A percentile compares a stretch with the other conserved stretches of the same genome.
These are phyloP conservation scores for Cokeromyces recurvatus DNA, from an alignment of 371 early-diverging fungal genomes.

Conservation along the genomic window DNA sequence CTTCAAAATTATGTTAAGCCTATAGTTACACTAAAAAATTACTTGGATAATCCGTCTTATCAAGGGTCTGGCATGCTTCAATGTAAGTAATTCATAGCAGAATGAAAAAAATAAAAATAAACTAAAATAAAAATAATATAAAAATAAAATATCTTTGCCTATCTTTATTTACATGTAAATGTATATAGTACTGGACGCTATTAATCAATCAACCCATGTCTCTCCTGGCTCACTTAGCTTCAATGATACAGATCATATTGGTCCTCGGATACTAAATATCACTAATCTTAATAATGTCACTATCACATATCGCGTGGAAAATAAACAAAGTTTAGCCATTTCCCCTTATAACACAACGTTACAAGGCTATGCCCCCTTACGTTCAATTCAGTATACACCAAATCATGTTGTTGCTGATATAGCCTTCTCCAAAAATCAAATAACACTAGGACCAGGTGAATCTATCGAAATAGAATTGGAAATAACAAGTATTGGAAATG, in stretches of 20 bases:
- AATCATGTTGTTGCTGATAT: constrained; percentile 25
- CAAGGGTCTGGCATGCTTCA: constrained; percentile 82
- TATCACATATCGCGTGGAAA: constrained; percentile 38
- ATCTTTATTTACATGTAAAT: background rate
- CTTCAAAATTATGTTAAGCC: constrained; percentile 50
- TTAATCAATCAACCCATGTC: constrained; percentile 47
- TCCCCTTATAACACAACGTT: constrained; percentile 30
- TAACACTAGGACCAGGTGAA: constrained; percentile 42
- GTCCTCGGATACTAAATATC: constrained; percentile 22
- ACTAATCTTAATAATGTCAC: constrained; percentile 49
- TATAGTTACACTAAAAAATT: constrained; percentile 11
- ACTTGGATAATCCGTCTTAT: constrained; percentile 33
- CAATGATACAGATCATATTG: constrained; percentile 57
- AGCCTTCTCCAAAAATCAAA: constrained; percentile 17
- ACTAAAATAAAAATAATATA: background rate
- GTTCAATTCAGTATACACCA: constrained; percentile 12
- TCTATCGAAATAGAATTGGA: constrained; percentile 13
- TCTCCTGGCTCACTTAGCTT: constrained; percentile 64
- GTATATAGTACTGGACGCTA: constrained; percentile 50
- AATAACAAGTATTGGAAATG: constrained; percentile 5
- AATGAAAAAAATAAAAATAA: no score
- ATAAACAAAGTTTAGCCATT: constrained; percentile 30
- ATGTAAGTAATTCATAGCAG: constrained; percentile 31
- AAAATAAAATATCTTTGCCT: no score
- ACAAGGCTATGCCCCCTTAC: constrained; percentile 23